Conservation (phyloP, 1,284 basidiomycete genomes). For the Trichosporon coremiiforme region DNA sequence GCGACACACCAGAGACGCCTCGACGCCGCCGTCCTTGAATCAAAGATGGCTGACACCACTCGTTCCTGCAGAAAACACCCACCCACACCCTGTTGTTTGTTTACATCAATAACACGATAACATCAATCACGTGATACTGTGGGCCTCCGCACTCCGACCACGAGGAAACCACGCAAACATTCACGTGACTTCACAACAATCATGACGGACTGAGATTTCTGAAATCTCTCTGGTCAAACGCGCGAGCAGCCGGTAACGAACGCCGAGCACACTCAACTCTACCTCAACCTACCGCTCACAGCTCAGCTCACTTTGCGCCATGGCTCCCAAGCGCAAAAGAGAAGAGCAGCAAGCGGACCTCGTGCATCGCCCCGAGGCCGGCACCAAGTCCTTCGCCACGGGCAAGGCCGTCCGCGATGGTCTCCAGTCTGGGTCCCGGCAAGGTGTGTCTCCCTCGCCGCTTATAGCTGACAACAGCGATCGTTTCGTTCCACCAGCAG, state of each 20-base stretch:
- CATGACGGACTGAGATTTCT: constrained; percentile 16
- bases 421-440: constrained; percentile 44
- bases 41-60: not conserved
- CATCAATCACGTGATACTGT: not conserved
- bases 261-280: not conserved
- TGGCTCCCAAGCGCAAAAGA: constrained; percentile 47
- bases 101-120: not conserved
- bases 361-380: constrained; percentile 38
- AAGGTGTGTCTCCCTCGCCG: constrained; percentile 42
- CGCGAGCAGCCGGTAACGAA: no score
- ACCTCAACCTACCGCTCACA: not conserved
- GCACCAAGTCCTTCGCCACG: constrained; percentile 46
- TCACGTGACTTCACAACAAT: constrained; percentile 21
- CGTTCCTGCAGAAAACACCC: not conserved
- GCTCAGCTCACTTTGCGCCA: constrained; percentile 20
- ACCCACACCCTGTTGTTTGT: constrained; percentile 1
- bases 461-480: constrained; percentile 37
- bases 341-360: constrained; percentile 30
- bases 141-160: not conserved
- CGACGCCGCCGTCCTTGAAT: not conserved
- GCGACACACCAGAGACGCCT: constrained; percentile 14
- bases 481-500: constrained; percentile 55
- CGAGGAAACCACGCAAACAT: not conserved
- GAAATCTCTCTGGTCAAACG: not conserved
- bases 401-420: constrained; percentile 51